These are phyloP conservation scores for Brassica hybrid DNA, from an alignment of 441 rosid genomes.

Conservation along the genomic window DNA sequence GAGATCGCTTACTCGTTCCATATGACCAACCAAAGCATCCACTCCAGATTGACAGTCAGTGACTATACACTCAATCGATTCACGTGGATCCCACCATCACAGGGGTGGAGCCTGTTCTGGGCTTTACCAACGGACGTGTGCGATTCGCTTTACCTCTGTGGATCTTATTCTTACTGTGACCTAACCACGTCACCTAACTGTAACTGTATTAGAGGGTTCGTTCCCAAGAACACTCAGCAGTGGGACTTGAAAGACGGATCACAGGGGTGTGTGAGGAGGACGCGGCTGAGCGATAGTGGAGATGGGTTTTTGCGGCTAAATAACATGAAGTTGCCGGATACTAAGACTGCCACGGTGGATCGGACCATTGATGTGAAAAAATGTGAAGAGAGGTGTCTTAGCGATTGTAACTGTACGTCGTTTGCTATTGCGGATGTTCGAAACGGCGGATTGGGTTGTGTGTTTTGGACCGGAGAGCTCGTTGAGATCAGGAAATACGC, in stretches of 20 bases:
- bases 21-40: neutral
- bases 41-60: neutral
- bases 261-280: neutral
- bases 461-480: neutral
- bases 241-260: neutral
- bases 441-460: neutral
- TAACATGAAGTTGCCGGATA: neutral
- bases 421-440: neutral
- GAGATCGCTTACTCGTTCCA: neutral
- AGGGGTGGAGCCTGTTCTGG: neutral
- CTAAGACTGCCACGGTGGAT: neutral
- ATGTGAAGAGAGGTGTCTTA: neutral
- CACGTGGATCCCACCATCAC: neutral
- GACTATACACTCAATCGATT: neutral
- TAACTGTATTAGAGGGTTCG: neutral
- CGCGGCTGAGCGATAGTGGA: neutral
- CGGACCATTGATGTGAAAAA: neutral
- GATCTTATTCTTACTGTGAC: neutral
- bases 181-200: neutral
- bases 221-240: neutral
- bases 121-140: neutral
- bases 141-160: neutral
- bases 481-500: neutral
- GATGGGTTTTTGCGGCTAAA: neutral
- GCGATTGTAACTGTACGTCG: neutral